Percentiles rank a stretch among this genome's conserved stretches.
phyloP scores from a whole-genome alignment of 1,139 yeast genomes.

The Meyerozyma sp. region DNA sequence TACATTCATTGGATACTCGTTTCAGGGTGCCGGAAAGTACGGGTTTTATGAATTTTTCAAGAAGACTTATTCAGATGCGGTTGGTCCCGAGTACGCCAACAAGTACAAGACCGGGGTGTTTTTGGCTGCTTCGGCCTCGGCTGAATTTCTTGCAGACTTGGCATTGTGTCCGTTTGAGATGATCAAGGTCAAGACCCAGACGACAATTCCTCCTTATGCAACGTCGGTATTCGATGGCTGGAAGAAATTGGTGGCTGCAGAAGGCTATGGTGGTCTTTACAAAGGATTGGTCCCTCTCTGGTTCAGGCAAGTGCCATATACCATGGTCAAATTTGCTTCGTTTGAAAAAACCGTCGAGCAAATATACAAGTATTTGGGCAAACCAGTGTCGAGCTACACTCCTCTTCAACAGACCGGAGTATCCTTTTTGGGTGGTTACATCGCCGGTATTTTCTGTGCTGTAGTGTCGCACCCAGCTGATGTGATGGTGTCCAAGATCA shows the following conservation, averaged over 20 bases:
- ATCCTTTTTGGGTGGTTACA: conserved; percentile 88
- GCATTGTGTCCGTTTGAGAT: conserved; percentile 92
- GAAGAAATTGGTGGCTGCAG: conserved; percentile 57
- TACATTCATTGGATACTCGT: conserved; percentile 82
- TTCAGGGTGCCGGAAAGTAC: conserved; percentile 95
- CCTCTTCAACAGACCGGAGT: conserved; percentile 82
- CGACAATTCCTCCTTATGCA: conserved; percentile 82
- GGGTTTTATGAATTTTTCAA: conserved; percentile 91
- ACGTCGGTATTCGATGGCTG: conserved; percentile 59
- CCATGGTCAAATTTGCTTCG: conserved; percentile 92
- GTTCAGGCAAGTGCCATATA: conserved; percentile 94
- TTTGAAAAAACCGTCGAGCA: conserved; percentile 83
- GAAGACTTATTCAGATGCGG: conserved; percentile 61
- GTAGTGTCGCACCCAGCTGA: conserved; percentile 95
- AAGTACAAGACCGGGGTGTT: conserved; percentile 70
- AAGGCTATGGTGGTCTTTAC: conserved; percentile 71
- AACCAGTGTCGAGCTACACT: conserved; percentile 34
- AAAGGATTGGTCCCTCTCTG: conserved; percentile 87
- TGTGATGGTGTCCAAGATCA: conserved; percentile 91
- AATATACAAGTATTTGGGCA: conserved; percentile 53
- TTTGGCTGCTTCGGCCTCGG: conserved; percentile 83
- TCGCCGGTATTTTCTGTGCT: conserved; percentile 96
- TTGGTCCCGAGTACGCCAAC: conserved; percentile 60
- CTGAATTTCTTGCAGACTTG: conserved; percentile 87
- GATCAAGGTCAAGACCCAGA: conserved; percentile 87